Base-by-base conservation (phyloP, 352 stramenopile species). In the Pythium phragmiticola region DNA sequence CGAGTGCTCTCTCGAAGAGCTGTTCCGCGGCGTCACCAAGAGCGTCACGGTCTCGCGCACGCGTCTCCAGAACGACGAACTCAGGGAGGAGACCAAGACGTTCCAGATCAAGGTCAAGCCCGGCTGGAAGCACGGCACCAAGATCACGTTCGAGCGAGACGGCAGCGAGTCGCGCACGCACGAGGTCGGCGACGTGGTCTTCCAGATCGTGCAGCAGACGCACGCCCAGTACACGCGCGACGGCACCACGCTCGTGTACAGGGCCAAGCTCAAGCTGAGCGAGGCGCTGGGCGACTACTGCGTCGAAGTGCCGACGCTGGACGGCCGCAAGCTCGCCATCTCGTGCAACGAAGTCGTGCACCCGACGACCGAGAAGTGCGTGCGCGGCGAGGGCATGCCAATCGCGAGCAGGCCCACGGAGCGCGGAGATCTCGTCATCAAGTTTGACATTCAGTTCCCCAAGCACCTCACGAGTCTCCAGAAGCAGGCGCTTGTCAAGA, bases 371-470 rank as follows among this genome's bases (percentile, higher is more conserved):
- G 90, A 98, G 21, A 92, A 98, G 68, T 57, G 95, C 51, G 80
- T 99, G 46, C 86, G 87, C 60, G 87, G 95, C 37, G 97, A 99
- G 74, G 97, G 96, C 58, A 99, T 99, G 96, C 95, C 97, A 12
- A 70, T 97, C 33, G 73, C 92, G 0, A 87, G 54, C 39, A 70
- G 75, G 21, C 66, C 64, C 53, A 72, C 60, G 16, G 69, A 76
- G 30, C 95, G 89, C 61, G 97, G 96, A 37, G 92, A 99, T 73
- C 75, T 99, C 17, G 90, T 94, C 63, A 86, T 99, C 59, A 98
- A 87, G 47, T 98, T 98, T 72, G 84, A 98, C 68, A 97, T 99
- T 19, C 76, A 88, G 60, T 99, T 99, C 69, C 97, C 96, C 37
- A 95, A 95, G 67, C 79, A 96, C 60, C 80, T 99, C 50, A 97